These are phyloP conservation scores for Tephrocybe sp. DNA, from an alignment of 768 basidiomycete genomes.

Conservation along the genomic window DNA sequence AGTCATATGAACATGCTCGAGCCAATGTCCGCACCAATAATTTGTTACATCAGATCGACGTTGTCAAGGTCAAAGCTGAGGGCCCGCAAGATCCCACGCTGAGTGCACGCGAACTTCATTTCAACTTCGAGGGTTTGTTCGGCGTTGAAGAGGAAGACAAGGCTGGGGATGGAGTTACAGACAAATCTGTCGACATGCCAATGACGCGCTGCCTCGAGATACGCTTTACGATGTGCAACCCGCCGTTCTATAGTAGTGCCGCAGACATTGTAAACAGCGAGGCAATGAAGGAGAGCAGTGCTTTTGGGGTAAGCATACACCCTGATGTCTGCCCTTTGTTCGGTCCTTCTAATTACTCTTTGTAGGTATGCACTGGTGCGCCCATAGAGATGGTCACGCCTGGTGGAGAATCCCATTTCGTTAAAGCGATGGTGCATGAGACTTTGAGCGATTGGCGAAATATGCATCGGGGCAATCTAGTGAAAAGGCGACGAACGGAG, in stretches of 20 bases:
- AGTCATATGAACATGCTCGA: constrained; percentile 54
- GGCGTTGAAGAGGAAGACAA: no score
- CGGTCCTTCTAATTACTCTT: neutral
- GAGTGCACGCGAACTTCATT: no score
- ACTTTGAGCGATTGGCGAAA: constrained; percentile 35
- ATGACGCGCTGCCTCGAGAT: constrained; percentile 32
- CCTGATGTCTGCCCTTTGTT: neutral
- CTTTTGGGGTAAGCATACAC: constrained; percentile 60
- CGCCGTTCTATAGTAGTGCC: constrained; percentile 84
- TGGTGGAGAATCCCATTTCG: constrained; percentile 84
- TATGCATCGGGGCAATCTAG: neutral
- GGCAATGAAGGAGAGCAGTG: constrained; percentile 58
- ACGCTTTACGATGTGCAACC: constrained; percentile 93
- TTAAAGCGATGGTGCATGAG: constrained; percentile 74
- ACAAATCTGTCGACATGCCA: no score
- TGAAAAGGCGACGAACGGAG: neutral
- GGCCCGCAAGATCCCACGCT: no score
- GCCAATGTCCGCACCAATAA: constrained; percentile 57
- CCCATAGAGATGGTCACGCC: constrained; percentile 85
- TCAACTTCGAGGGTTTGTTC: no score
- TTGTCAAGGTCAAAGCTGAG: constrained; percentile 32
- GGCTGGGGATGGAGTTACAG: no score
- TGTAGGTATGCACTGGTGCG: constrained; percentile 82
- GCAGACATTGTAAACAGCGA: constrained; percentile 65
- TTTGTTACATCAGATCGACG: constrained; percentile 46